phyloP scores from a whole-genome alignment of 2,329 filamentous ascomycete genomes.

The Bipolaris zeicola region DNA sequence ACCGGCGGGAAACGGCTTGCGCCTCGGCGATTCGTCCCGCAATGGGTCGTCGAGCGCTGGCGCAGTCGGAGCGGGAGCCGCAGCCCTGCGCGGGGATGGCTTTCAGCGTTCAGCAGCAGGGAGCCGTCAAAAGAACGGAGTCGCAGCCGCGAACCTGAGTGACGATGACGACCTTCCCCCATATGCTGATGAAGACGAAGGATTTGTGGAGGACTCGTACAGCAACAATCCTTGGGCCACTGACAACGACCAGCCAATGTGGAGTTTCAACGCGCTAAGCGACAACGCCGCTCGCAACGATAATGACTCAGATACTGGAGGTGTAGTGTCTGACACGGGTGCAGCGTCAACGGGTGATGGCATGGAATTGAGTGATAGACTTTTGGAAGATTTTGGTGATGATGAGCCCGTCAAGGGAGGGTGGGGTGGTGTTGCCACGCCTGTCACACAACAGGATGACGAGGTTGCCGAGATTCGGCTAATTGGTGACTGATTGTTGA shows the following conservation, averaged over 20 bases:
- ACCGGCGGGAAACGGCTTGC: constrained; percentile 79
- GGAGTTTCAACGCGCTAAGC: constrained; percentile 29
- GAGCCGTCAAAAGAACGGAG: constrained; percentile 44
- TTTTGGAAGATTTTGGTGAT: constrained; percentile 13
- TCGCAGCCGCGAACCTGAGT: constrained; percentile 41
- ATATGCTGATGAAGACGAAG: constrained; percentile 31
- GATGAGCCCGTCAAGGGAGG: constrained; percentile 4
- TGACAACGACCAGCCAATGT: constrained; percentile 21
- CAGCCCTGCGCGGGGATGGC: constrained; percentile 47
- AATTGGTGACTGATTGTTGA: constrained; percentile 1
- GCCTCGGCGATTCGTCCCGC: constrained; percentile 86
- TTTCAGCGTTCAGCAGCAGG: constrained; percentile 39
- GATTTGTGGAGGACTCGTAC: constrained; percentile 15
- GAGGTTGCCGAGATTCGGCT: constrained; percentile 15
- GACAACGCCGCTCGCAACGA: constrained; percentile 21
- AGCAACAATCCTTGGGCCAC: constrained; percentile 8
- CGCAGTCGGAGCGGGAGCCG: constrained; percentile 72
- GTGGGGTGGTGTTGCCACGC: constrained; percentile 8
- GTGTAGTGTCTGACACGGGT: constrained; percentile 8
- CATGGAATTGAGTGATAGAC: constrained; percentile 7
- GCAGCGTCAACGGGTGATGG: constrained; percentile 8
- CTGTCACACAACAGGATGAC: constrained; percentile 10
- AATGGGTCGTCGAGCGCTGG: constrained; percentile 91
- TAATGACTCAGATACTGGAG: constrained; percentile 12
- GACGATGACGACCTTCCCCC: constrained; percentile 28